phyloP scores from a whole-genome alignment of 1,284 basidiomycete species.

The Chalciporus sp. region DNA sequence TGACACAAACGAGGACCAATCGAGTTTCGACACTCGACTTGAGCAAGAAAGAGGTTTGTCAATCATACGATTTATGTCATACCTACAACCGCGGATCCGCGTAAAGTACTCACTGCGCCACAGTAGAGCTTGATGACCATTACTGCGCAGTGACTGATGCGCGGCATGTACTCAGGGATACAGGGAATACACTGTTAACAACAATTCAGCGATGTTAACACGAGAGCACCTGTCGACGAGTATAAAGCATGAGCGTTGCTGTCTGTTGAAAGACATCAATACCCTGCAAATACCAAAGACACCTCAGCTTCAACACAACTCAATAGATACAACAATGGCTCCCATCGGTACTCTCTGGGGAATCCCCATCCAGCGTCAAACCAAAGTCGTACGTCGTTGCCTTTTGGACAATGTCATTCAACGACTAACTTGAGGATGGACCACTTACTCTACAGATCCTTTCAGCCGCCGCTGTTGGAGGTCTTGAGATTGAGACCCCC shows the following conservation, averaged over 20 bases:
- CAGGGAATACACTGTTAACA: not conserved
- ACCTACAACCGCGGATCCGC: not conserved
- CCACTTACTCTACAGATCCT: slow-evolving; percentile 22
- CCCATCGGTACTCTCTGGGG: slow-evolving; percentile 29
- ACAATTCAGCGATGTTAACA: not conserved
- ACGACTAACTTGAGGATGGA: not conserved
- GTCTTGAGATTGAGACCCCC: slow-evolving; percentile 28
- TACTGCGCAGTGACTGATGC: not conserved
- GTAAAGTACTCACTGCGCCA: not conserved
- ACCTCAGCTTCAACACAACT: not conserved
- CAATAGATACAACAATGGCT: slow-evolving; percentile 16
- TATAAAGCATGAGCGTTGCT: not conserved
- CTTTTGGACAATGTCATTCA: not conserved
- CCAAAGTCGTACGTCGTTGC: slow-evolving; percentile 26
- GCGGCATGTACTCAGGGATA: not conserved
- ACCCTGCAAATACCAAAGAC: not conserved
- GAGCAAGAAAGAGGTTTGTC: too few species aligned
- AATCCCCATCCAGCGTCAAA: slow-evolving; percentile 25
- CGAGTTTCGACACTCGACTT: too few species aligned
- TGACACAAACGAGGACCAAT: too few species aligned
- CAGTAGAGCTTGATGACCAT: not conserved
- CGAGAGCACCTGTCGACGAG: not conserved
- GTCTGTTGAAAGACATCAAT: not conserved
- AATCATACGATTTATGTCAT: not conserved
- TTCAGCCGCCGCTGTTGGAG: slow-evolving; percentile 24